A percentile compares a stretch with the other conserved stretches of the same genome.
Conservation (phyloP, 2,329 filamentous ascomycete genomes). For the Aspergillus tanneri region DNA sequence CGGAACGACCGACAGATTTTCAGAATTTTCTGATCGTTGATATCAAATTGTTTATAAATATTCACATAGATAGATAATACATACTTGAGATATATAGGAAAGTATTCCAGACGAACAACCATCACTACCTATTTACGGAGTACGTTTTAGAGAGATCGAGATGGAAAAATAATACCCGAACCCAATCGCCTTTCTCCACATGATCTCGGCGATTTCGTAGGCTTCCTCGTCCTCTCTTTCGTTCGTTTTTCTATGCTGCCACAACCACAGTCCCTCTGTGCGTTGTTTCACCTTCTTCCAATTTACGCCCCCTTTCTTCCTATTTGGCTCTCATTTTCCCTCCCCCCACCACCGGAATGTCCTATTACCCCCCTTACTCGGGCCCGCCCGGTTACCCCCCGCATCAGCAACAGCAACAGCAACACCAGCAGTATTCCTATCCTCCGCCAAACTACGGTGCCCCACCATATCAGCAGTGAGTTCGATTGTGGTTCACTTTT, state of each 20-base stretch:
- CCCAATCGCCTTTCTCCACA: conserved; percentile 13
- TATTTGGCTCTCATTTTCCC: conserved; percentile 11
- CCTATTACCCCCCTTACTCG: conserved; percentile 62
- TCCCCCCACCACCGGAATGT: conserved; percentile 49
- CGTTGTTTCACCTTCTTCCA: conserved; percentile 1
- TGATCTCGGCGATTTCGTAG: conserved; percentile 17
- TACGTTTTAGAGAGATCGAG: too few species aligned
- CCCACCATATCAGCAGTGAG: conserved; percentile 43
- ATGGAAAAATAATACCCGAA: background rate
- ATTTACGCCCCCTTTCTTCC: conserved; percentile 11
- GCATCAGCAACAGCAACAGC: too few species aligned
- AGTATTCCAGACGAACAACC: too few species aligned
- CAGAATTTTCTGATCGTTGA: too few species aligned
- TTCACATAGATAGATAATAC: too few species aligned
- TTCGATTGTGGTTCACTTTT: conserved; percentile 14
- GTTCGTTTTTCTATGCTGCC: background rate
- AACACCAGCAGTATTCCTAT: conserved; percentile 26
- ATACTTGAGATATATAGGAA: too few species aligned
- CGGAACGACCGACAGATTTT: too few species aligned
- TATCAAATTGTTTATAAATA: too few species aligned
- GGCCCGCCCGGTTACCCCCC: conserved; percentile 58
- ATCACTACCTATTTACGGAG: too few species aligned
- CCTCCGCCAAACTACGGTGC: conserved; percentile 38
- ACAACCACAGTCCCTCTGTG: conserved; percentile 3
- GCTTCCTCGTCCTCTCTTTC: conserved; percentile 17